Evolutionary conservation across 2,329 filamentous ascomycete genomes (phyloP).

Genomic region (Monosporascus ibericus): DNA sequence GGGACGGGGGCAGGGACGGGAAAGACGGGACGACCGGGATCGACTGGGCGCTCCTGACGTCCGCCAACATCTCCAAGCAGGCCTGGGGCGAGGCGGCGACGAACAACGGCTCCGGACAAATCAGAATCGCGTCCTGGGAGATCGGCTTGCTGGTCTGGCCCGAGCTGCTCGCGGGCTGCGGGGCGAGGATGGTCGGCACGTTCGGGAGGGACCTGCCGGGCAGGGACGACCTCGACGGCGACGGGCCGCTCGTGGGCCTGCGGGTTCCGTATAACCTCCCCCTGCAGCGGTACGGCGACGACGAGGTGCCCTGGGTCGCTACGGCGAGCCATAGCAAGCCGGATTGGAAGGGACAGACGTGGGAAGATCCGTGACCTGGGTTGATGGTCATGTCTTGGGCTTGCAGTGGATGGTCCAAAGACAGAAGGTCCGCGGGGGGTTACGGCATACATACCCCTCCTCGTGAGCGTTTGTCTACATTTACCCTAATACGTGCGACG

Average conservation of each 20-base stretch:
- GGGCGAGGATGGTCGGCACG: conserved; percentile 58
- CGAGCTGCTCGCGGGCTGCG: conserved; percentile 39
- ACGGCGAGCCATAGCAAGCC: conserved; percentile 51
- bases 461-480: too few species aligned
- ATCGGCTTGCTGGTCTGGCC: conserved; percentile 82
- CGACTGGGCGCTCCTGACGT: conserved; percentile 82
- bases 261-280: conserved; percentile 82
- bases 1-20: not conserved
- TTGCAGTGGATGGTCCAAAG: too few species aligned
- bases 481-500: too few species aligned
- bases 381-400: not conserved
- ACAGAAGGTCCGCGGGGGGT: too few species aligned
- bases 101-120: conserved; percentile 47
- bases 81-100: conserved; percentile 68
- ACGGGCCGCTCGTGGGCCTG: conserved; percentile 52
- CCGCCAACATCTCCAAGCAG: conserved; percentile 87
- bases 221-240: conserved; percentile 8
- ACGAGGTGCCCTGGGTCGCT: conserved; percentile 74
- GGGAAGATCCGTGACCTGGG: conserved; percentile 18
- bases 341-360: conserved; percentile 51
- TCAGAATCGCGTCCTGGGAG: conserved; percentile 76
- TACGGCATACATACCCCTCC: too few species aligned
- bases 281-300: conserved; percentile 54
- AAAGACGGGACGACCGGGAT: conserved; percentile 36
- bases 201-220: conserved; percentile 57